Base-by-base conservation (phyloP, 169 alveolate species). In the Cyclospora cayetanensis region DNA sequence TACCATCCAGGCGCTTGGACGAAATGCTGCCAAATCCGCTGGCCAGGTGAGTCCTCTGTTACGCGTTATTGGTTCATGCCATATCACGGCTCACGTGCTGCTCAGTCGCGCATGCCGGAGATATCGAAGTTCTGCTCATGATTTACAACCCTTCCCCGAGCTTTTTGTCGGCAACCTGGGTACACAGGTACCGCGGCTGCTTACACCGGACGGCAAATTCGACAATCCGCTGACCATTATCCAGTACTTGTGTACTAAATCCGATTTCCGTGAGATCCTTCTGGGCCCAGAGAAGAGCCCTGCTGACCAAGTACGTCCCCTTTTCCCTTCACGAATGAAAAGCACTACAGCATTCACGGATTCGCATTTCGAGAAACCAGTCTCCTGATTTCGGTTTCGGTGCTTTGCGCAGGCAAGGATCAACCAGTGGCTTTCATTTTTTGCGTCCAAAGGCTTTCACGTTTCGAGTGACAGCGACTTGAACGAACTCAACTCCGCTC, bases 401-500 rank as follows among this genome's bases (percentile, higher is more conserved):
- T 60, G 31, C 37, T 29, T 35, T 70, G 22, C 52, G 41, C 82
- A 84, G 91, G 91, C 82, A 29, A 65, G 39, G 11, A 66, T 84
- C 22, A n/a, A 70, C 37, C 91, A 84, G 66, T 84, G 91, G 91
- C 80, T 84, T 35, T 55, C 82, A 9, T 63, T 84, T 66, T 84
- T 79, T 82, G 31, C 80, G 42, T 43, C 39, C 43, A 20, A 60
- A 31, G n/a, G 68, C 41, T 84, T 37, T 46, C 43, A 41, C 43
- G 27, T 84, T 9, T 41, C 27, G 27, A 65, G 91, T 22, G 63
- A 31, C 42, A 53, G 63, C n/a, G 77, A 34, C 34, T 43, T 84
- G 12, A 70, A 84, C 41, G 34, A 84, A 34, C 46, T 84, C 35
- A 70, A 84, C 65, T 0, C 46, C 12, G 65, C 66, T 41, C 79